Base-by-base conservation (phyloP, 768 basidiomycete species). In the Lentinula lateritia region DNA sequence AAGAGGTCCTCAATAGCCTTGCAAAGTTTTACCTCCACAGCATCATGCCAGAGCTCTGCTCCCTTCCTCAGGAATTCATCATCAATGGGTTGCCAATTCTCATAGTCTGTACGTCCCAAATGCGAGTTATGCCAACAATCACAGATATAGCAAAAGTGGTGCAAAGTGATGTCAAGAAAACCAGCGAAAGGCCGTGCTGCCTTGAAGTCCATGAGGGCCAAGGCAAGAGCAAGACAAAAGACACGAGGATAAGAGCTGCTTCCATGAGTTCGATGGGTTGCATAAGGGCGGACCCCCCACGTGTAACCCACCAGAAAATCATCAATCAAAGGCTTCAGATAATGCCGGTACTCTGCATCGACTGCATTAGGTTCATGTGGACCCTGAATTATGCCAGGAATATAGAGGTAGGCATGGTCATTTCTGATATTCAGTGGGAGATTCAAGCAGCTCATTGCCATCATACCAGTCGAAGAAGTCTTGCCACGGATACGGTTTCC, bases 11-110 rank as follows among this genome's bases (percentile, higher is more conserved):
- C 66, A 6, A 73, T 61, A 2, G 42, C 46, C 9, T 67, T 63
- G n/a, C 64, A 61, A 20, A 64, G 57, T 8, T 45, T 38, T 23
- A 46, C 23, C 6, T 62, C 68, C 3, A 20, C 5, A 1, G 72
- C 68, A 53, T 69, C 66, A 50, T 57, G 60, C 66, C 66, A 73
- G 48, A 60, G 58, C 46, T 55, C 61, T 10, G 71, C 74, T 6
- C 52, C 6, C 10, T 38, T 16, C 12, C 66, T 45, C 52, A 70
- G 38, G 16, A 60, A 36, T 5, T 43, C 23, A 1, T 43, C 43
- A 48, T 69, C 64, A 39, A 50, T 52, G 2, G 16, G 53, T 2
- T 0, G 9, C 70, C 70, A 71, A 18, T 64, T 61, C 23, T 63
- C 50, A 52, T 57, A 61, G 56, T 62, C 52, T 32, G 43, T 54